A percentile compares a stretch with the other conserved stretches of the same genome.
Conservation (phyloP, 1,139 yeast genomes). For the Magnusiomyces tetraspermus region DNA sequence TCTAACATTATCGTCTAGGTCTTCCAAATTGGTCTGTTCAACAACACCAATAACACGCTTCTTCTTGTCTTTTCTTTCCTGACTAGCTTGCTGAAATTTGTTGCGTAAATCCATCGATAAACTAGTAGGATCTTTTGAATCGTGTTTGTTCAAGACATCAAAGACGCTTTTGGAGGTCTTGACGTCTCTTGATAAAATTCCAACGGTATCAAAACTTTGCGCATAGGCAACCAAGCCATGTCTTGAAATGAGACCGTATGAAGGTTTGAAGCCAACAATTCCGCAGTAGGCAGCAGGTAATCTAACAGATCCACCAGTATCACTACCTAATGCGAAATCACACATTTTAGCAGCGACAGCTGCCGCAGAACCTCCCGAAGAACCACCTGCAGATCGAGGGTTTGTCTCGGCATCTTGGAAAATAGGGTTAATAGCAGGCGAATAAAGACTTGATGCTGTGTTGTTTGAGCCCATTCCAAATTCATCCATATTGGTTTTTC, state of each 20-base stretch:
- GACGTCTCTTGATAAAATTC: conserved; percentile 53
- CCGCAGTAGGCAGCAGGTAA: conserved; percentile 86
- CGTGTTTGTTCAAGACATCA: conserved; percentile 47
- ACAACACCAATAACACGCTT: conserved; percentile 59
- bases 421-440: conserved; percentile 54
- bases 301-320: conserved; percentile 94
- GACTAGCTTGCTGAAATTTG: conserved; percentile 11
- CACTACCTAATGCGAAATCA: conserved; percentile 76
- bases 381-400: conserved; percentile 65
- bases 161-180: conserved; percentile 42
- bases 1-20: conserved; percentile 42
- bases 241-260: conserved; percentile 83
- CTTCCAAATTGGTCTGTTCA: conserved; percentile 50
- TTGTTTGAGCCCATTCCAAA: conserved; percentile 84
- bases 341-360: conserved; percentile 66
- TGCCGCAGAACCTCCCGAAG: conserved; percentile 95
- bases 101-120: conserved; percentile 33
- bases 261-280: conserved; percentile 79
- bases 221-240: conserved; percentile 93
- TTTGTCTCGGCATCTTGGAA: conserved; percentile 24
- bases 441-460: conserved; percentile 51
- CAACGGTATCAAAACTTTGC: conserved; percentile 91
- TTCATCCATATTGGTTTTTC: conserved; percentile 92
- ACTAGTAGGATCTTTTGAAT: conserved; percentile 74
- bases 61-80: conserved; percentile 13